Base-by-base conservation (phyloP, 257 asterid species). In the Catharanthus roseus region DNA sequence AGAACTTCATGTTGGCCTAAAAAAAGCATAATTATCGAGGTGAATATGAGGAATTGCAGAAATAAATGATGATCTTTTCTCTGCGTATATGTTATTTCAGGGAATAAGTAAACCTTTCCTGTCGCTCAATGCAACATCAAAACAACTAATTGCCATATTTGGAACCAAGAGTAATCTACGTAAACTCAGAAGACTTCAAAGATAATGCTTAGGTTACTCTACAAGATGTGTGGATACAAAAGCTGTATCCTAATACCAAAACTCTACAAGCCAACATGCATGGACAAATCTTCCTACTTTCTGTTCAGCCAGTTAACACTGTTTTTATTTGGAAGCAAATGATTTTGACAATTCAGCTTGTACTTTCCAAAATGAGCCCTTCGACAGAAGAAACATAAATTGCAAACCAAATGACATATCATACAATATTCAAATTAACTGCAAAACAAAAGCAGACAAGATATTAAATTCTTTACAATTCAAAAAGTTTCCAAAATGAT, bases 1-100 rank as follows among this genome's bases (percentile, higher is more conserved):
- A 93, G 97, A 78, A 93, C 87, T 83, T 93, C 98, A 61, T 93
- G 98, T 65, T 93, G 97, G 84, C 89, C 98, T 93, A 75, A 33
- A 77, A 53, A 80, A 69, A 68, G 47, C 39, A 70, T 28, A 73
- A 19, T 68, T 69, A 68, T 55, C 71, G 51, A 76, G 69, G 64
- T 61, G 23, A 47, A 13, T 10, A 31, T 38, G 64, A 64, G 80
- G 75, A 65, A 39, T 64, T 29, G 67, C 54, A 75, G 10, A 57
- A 39, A 42, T 58, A 24, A 45, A 15, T 11, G 33, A 3, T 26
- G 31, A 60, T 36, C 8, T 11, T 28, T 50, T 26, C 33, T 26
- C 56, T 41, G 10, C 0, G 57, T 33, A 42, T 4, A 44, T 44
- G 38, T 1, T 56, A 56, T 12, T 56, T 23, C 41, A 3, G 24